Percentiles rank a stretch among this genome's conserved stretches.
Conservation (phyloP, 768 basidiomycete species). For the Leccinum subgranulosum region DNA sequence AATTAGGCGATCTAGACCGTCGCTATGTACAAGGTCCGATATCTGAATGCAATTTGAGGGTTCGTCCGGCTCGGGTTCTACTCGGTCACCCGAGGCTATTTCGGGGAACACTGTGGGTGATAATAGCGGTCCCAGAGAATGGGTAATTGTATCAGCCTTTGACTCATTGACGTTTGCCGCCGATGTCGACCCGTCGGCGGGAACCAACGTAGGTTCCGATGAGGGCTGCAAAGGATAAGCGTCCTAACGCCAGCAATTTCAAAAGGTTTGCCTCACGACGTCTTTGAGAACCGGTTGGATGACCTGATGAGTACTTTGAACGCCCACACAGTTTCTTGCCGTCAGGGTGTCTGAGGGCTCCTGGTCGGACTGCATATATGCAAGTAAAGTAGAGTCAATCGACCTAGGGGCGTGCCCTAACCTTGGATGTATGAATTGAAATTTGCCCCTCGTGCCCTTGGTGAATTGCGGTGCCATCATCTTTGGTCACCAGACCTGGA, state of each 20-base stretch:
- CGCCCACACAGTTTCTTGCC: background rate
- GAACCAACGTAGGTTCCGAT: background rate
- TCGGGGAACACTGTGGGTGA: background rate
- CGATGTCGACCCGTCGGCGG: background rate
- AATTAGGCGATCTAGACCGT: background rate
- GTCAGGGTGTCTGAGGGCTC: background rate
- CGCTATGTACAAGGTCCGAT: background rate
- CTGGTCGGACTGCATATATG: slow-evolving; percentile 14
- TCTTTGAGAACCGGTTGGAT: background rate
- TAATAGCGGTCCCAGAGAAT: background rate
- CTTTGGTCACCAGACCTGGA: background rate
- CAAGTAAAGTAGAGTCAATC: background rate
- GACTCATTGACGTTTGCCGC: background rate
- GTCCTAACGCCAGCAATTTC: background rate
- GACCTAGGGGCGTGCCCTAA: background rate
- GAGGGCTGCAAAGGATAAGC: slow-evolving; percentile 7
- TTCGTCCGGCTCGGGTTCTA: background rate
- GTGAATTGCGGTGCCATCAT: background rate
- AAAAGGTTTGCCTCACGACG: slow-evolving; percentile 11
- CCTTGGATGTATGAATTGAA: slow-evolving; percentile 1
- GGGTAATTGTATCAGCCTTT: background rate
- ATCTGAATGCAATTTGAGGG: background rate
- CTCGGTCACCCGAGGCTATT: background rate
- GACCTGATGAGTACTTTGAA: background rate
- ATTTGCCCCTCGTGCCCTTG: background rate